Evolutionary conservation across 768 basidiomycete genomes (phyloP).

Genomic region (Trichaptum fuscoviolaceum): DNA sequence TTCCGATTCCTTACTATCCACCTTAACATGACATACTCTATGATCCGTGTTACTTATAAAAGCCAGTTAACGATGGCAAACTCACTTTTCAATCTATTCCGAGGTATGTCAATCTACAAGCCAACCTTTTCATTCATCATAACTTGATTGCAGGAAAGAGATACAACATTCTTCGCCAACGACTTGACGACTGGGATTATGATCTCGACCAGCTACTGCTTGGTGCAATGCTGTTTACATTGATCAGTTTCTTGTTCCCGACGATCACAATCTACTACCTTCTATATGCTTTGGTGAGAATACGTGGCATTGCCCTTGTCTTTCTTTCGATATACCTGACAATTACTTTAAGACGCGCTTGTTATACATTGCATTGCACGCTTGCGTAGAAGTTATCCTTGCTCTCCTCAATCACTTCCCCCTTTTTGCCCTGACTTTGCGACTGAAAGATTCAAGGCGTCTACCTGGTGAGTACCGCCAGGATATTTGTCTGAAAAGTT

Average conservation of each 20-base stretch:
- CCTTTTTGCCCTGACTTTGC: conserved; percentile 79
- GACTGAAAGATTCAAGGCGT: conserved; percentile 77
- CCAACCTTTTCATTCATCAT: conserved; percentile 2
- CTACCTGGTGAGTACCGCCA: conserved; percentile 56
- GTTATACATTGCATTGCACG: conserved; percentile 52
- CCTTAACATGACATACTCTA: conserved; percentile 61
- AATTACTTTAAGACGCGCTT: conserved; percentile 40
- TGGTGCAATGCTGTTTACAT: conserved; percentile 84
- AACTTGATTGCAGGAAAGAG: conserved; percentile 60
- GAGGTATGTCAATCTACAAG: conserved; percentile 47
- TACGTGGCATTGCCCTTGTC: not conserved
- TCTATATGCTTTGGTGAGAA: conserved; percentile 61
- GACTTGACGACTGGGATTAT: conserved; percentile 89
- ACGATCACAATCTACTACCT: conserved; percentile 85
- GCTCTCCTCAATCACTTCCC: conserved; percentile 91
- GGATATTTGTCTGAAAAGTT: conserved; percentile 4
- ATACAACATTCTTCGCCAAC: conserved; percentile 77
- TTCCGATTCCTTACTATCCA: conserved; percentile 66
- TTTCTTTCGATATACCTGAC: not conserved
- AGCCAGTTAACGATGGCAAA: conserved; percentile 51
- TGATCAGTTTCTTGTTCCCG: conserved; percentile 75
- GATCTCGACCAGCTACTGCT: conserved; percentile 93
- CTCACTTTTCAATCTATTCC: conserved; percentile 85
- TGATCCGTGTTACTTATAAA: conserved; percentile 57
- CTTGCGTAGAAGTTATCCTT: conserved; percentile 55